Evolutionary conservation across 768 basidiomycete species (phyloP), one percentile per base, ranked within the genome.

Genomic region (Galerina marginata): DNA sequence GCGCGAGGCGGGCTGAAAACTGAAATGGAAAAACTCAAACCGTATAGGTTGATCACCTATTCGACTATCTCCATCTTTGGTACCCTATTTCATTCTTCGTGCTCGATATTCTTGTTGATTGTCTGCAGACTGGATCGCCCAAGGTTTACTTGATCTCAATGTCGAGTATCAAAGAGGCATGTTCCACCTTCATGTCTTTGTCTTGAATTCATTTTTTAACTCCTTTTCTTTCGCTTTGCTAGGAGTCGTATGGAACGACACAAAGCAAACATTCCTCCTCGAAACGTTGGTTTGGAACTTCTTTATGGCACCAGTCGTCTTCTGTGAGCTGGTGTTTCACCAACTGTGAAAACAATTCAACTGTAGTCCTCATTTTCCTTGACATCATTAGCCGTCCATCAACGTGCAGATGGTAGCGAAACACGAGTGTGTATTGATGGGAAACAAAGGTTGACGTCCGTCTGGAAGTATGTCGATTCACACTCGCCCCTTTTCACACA

Each of bases 401-500:
- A 60, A 3, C 66, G 71, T 15, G 72, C 77, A 2, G 78, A 85
- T 37, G 82, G 80, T 3, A 70, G 68, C 6, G 83, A 84, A 61
- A 65, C 67, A 16, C 78, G 83, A 20, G 78, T 78, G 0, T 90
- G 88, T 60, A 88, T 89, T 12, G 90, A 90, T 62, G 89, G 89
- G n/a, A 90, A 90, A 67, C 89, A 90, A 63, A 78, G 89, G 36
- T 68, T 90, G 60, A 89, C 89, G 0, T 89, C 89, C 0, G 83
- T 90, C 26, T 77, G 80, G 62, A 78, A 81, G 88, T 89, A 42
- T 15, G 66, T 58, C 20, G 10, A 15, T 49, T 25, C 54, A 36
- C 42, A 43, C 12, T 20, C 44, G 15, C 15, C 14, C 50, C 40
- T 51, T 14, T 49, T 10, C 36, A 20, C 23, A 15, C 23, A n/a